Evolutionary conservation across 495 filamentous ascomycete species (phyloP), one percentile per base, ranked within the genome.

Genomic region (Thermothielavioides terrestris): DNA sequence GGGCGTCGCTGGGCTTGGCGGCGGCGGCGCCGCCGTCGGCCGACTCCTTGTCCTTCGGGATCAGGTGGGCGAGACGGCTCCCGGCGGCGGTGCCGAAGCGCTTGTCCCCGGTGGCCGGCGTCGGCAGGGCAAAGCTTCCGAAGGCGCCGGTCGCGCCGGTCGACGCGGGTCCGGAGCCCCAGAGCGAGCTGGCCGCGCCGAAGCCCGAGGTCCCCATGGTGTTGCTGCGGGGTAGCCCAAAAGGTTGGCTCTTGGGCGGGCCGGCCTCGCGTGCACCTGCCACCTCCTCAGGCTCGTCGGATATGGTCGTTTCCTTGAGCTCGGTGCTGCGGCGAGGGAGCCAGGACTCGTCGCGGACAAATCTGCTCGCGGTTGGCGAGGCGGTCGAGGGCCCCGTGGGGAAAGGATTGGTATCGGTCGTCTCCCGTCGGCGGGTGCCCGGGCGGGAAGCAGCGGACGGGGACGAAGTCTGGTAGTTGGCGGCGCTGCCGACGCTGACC

Each of bases 131-230:
- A 61, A 95, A 95, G 49, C 77, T 90, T 10, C 89, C 88, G 68
- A 95, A 95, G n/a, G 84, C 79, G 22, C 88, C 88, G 72, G 91
- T 86, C 4, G 81, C 80, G 4, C 84, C 76, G 50, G 87, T 25
- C 0, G 58, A n/a, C 7, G 56, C 56, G 31, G 47, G 25, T 8
- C 83, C 75, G 17, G 79, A 68, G 14, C 76, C 66, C 89, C 89
- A 95, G 1, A 87, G 82, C 11, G 86, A 89, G 35, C 73, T 65
- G 15, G 42, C 32, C 10, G 74, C 15, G 32, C 72, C 81, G 48
- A 73, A 62, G n/a, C 49, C 56, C 1, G 62, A 32, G 5, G 58
- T 45, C 6, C 67, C 62, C 1, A 61, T 59, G 28, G 88, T 91
- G 49, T 79, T 81, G 66, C 77, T 85, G 36, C 89, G 84, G 56